A percentile compares a stretch with the other conserved stretches of the same genome.
Evolutionary conservation across 2,329 filamentous ascomycete species (phyloP).

Genomic region (Pseudogymnoascus sp.): DNA sequence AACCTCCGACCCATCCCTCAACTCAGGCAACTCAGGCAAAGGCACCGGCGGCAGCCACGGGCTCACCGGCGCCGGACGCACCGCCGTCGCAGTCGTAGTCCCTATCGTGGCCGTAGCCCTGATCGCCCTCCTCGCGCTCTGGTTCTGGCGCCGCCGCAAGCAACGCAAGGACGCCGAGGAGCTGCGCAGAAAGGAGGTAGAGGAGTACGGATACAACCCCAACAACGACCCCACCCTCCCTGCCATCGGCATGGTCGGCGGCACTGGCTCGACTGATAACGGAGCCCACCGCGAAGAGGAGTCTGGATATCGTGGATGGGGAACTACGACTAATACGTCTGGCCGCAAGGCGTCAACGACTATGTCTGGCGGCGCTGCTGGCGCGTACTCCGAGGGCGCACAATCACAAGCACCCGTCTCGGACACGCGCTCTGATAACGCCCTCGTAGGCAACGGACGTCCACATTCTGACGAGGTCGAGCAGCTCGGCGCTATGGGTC

Average conservation of each 20-base stretch:
- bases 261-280: conserved; percentile 33
- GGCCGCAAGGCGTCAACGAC: conserved; percentile 84
- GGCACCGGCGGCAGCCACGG: conserved; percentile 31
- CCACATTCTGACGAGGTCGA: conserved; percentile 59
- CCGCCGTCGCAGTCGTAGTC: conserved; percentile 88
- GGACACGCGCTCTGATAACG: conserved; percentile 62
- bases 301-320: conserved; percentile 90
- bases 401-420: conserved; percentile 57
- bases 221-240: conserved; percentile 83
- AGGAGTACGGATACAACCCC: conserved; percentile 97
- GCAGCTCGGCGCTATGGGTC: conserved; percentile 74
- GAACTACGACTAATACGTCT: conserved; percentile 63
- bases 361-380: conserved; percentile 64
- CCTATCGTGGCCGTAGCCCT: conserved; percentile 83
- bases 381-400: conserved; percentile 64
- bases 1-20: conserved; percentile 18
- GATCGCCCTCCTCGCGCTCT: conserved; percentile 66
- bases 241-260: conserved; percentile 37
- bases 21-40: conserved; percentile 11
- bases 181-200: conserved; percentile 85
- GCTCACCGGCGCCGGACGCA: conserved; percentile 57
- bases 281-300: conserved; percentile 57
- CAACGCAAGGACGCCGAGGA: conserved; percentile 78
- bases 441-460: conserved; percentile 44
- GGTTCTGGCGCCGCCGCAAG: conserved; percentile 84